A percentile compares a stretch with the other conserved stretches of the same genome.
These are phyloP conservation scores for Grigorovia yakushimaensis DNA, from an alignment of 805 yeast genomes.

Conservation along the genomic window DNA sequence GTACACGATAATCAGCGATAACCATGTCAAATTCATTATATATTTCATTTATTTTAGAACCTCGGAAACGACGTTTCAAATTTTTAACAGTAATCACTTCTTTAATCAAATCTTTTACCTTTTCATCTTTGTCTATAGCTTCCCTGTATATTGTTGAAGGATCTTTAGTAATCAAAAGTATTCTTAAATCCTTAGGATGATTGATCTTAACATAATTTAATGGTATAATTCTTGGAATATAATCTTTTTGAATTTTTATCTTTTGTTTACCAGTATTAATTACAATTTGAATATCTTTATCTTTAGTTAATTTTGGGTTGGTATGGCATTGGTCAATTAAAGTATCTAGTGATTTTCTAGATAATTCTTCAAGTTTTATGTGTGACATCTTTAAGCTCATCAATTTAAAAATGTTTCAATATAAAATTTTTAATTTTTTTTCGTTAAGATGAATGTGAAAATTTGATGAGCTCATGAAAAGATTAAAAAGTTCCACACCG, in stretches of 20 bases:
- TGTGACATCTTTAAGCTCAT: constrained; percentile 3
- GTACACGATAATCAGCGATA: constrained; percentile 60
- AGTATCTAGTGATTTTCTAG: constrained; percentile 17
- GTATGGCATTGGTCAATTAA: constrained; percentile 24
- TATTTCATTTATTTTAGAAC: constrained; percentile 38
- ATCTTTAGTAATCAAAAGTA: constrained; percentile 63
- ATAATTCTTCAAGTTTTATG: constrained; percentile 3
- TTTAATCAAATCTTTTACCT: constrained; percentile 52
- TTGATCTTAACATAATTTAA: constrained; percentile 40
- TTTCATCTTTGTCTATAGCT: constrained; percentile 39
- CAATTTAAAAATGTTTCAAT: not conserved
- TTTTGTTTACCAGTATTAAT: constrained; percentile 38
- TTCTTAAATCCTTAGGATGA: constrained; percentile 38
- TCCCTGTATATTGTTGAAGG: constrained; percentile 51
- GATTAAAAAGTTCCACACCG: too few relatives aligned
- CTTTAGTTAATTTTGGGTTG: constrained; percentile 20
- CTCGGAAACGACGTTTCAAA: constrained; percentile 37
- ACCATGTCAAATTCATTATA: constrained; percentile 57
- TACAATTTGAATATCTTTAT: constrained; percentile 30
- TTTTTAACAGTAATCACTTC: constrained; percentile 53
- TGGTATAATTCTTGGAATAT: constrained; percentile 51
- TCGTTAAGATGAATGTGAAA: not conserved
- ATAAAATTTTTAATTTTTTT: not conserved
- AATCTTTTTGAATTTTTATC: constrained; percentile 36
- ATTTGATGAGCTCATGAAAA: too few relatives aligned